phyloP scores from a whole-genome alignment of 192 early-diverging fungal species.

The Phycomyces nitens region DNA sequence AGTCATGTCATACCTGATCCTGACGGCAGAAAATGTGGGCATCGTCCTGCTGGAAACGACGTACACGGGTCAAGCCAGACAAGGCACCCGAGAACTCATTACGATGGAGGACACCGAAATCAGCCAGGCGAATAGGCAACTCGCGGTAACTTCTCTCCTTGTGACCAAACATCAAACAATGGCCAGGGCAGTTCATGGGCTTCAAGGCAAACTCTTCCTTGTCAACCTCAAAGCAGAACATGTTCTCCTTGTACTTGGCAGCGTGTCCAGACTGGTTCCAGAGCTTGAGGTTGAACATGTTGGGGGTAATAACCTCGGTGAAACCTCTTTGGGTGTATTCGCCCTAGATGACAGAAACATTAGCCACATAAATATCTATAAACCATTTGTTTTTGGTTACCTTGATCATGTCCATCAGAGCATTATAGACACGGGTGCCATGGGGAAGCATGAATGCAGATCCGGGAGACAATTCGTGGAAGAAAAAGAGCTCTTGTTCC shows the following conservation, averaged over 20 bases:
- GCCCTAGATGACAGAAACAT: slow-evolving; percentile 17
- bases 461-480: slow-evolving; percentile 92
- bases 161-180: slow-evolving; percentile 94
- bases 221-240: slow-evolving; percentile 93
- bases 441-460: slow-evolving; percentile 94
- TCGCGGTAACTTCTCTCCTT: slow-evolving; percentile 95
- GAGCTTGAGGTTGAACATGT: slow-evolving; percentile 97
- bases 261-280: slow-evolving; percentile 97
- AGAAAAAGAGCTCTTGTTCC: slow-evolving; percentile 99
- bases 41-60: slow-evolving; percentile 99
- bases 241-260: slow-evolving; percentile 95
- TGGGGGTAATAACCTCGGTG: slow-evolving; percentile 95
- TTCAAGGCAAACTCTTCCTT: slow-evolving; percentile 97
- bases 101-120: slow-evolving; percentile 98
- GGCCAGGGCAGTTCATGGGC: slow-evolving; percentile 99
- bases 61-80: slow-evolving; percentile 91
- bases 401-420: slow-evolving; percentile 86
- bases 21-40: slow-evolving; percentile 96
- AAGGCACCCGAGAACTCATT: slow-evolving; percentile 93
- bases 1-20: slow-evolving; percentile 79
- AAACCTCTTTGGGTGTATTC: slow-evolving; percentile 94
- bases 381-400: no score
- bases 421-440: slow-evolving; percentile 95
- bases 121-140: slow-evolving; percentile 90
- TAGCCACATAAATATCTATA: no score